Evolutionary conservation across 306 rosid genomes (phyloP).

Genomic region (Parietaria judaica): DNA sequence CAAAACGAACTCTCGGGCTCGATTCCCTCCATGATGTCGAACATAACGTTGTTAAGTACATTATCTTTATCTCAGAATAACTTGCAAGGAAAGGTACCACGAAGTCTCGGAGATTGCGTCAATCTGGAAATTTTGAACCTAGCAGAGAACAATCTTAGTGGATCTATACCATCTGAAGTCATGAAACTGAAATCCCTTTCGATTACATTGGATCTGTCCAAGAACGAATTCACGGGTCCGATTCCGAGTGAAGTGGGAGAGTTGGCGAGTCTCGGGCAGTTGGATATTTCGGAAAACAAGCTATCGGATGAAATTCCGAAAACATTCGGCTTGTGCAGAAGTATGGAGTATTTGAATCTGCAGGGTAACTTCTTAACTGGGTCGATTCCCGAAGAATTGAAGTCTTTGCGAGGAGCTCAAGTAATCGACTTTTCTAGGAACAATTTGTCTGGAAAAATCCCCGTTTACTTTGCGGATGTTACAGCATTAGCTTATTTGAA

Average conservation of each 20-base stretch:
- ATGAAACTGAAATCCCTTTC: constrained; percentile 17
- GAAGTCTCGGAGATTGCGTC: constrained; percentile 10
- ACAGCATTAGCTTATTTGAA: not conserved
- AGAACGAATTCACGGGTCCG: constrained; percentile 19
- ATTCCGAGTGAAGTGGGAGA: constrained; percentile 18
- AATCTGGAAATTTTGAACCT: not conserved
- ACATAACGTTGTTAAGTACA: constrained; percentile 4
- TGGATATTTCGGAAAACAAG: constrained; percentile 19
- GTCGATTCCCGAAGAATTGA: constrained; percentile 12
- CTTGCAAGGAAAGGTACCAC: constrained; percentile 18
- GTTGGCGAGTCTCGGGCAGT: constrained; percentile 1
- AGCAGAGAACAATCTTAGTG: constrained; percentile 15
- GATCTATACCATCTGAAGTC: constrained; percentile 21
- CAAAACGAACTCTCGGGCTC: constrained; percentile 13
- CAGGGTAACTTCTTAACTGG: constrained; percentile 18
- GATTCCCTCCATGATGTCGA: constrained; percentile 23
- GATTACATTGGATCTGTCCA: constrained; percentile 12
- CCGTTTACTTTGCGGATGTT: not conserved
- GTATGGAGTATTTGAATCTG: constrained; percentile 12
- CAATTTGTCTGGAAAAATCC: constrained; percentile 1
- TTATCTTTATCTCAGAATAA: not conserved
- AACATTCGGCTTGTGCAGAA: constrained; percentile 5
- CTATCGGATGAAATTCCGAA: constrained; percentile 20
- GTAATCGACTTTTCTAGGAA: constrained; percentile 25
- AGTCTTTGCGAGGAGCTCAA: constrained; percentile 10